Conservation (phyloP, 2,329 filamentous ascomycete genomes). For the Trichoderma harzianum region DNA sequence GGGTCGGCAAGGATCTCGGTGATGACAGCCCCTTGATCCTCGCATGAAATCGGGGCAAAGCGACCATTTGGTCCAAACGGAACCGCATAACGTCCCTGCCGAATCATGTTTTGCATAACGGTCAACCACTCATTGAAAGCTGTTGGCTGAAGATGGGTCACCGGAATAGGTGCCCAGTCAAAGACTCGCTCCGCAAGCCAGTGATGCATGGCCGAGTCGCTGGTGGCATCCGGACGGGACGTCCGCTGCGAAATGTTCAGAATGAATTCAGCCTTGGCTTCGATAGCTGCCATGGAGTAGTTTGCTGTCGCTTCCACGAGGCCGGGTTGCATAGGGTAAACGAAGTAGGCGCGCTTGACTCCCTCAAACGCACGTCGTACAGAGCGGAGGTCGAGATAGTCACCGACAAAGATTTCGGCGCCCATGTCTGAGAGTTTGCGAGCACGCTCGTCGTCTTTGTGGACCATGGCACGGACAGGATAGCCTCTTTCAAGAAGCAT, state of each 20-base stretch:
- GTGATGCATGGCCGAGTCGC: background rate
- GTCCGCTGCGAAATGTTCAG: background rate
- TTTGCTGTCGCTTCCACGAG: background rate
- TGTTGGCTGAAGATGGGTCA: background rate
- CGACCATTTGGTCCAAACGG: background rate
- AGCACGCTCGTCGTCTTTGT: background rate
- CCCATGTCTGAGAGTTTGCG: background rate
- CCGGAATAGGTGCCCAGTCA: background rate
- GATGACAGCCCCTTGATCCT: background rate
- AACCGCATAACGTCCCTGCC: background rate
- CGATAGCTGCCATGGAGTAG: background rate
- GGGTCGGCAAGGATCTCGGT: background rate
- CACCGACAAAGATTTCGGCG: background rate
- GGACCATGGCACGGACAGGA: background rate
- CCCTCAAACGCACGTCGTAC: background rate
- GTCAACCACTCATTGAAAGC: background rate
- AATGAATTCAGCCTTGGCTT: background rate
- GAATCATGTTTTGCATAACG: background rate
- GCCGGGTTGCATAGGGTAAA: background rate
- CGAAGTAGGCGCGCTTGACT: background rate
- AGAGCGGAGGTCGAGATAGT: background rate
- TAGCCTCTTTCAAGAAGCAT: background rate
- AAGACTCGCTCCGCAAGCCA: background rate
- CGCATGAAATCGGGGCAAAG: slow-evolving; percentile 4
- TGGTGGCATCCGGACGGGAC: background rate